phyloP scores from a whole-genome alignment of 2,329 filamentous ascomycete species.

The Cladosporium sp. region DNA sequence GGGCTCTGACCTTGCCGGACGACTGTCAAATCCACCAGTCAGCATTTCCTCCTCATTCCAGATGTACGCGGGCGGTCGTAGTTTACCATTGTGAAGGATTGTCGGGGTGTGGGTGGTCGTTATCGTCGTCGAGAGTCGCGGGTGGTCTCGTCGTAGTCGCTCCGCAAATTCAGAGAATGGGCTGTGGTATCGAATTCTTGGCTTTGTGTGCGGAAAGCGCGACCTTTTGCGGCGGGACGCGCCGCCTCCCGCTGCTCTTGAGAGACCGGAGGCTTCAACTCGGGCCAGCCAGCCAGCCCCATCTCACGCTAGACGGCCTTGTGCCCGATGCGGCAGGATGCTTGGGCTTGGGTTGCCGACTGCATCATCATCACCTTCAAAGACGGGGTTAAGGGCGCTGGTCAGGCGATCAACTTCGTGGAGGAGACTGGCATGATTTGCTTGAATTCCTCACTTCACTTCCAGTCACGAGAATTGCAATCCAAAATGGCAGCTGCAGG shows the following conservation, averaged over 20 bases:
- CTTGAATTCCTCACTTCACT: neutral
- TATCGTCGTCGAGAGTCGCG: conserved; percentile 14
- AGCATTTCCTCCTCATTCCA: conserved; percentile 18
- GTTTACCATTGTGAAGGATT: conserved; percentile 28
- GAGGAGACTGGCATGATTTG: neutral
- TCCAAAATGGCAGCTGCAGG: conserved; percentile 37
- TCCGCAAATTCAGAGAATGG: neutral
- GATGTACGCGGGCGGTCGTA: conserved; percentile 3
- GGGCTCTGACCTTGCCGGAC: conserved; percentile 80
- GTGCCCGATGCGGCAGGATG: neutral
- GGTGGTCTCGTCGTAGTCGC: conserved; percentile 11
- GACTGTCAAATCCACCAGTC: conserved; percentile 41
- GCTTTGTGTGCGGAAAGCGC: neutral
- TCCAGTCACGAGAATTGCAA: neutral
- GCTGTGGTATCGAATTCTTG: neutral
- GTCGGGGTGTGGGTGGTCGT: conserved; percentile 14
- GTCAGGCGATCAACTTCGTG: neutral
- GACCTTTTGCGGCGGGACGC: neutral
- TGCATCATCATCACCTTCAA: conserved; percentile 8
- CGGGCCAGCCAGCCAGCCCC: too few species aligned
- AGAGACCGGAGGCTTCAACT: too few species aligned
- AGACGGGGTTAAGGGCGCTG: conserved; percentile 1
- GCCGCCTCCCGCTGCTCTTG: too few species aligned
- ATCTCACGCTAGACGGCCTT: too few species aligned
- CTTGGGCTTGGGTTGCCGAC: neutral